These are phyloP conservation scores for Fomitopsis betulina DNA, from an alignment of 1,284 basidiomycete species.

Conservation along the genomic window DNA sequence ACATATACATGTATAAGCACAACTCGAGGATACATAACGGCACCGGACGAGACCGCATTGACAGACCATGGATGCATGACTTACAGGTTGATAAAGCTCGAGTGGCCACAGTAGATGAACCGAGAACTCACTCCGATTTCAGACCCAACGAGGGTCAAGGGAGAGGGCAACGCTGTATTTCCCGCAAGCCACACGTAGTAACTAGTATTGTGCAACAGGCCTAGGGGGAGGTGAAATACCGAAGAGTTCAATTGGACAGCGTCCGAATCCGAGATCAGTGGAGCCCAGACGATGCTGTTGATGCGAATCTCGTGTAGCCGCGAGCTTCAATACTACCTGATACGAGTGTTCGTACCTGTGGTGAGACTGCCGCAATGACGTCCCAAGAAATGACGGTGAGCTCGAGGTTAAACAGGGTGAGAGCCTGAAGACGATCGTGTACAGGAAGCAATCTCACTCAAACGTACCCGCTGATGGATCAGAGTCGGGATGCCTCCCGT, in stretches of 20 bases:
- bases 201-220: conserved; percentile 22
- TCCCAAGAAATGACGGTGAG: conserved; percentile 36
- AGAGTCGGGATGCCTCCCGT: conserved; percentile 29
- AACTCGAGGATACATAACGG: no score
- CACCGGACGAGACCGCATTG: no score
- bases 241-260: conserved; percentile 29
- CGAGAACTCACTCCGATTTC: background rate
- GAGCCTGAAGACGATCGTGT: conserved; percentile 23
- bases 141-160: background rate
- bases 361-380: conserved; percentile 25
- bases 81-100: no score
- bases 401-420: conserved; percentile 39
- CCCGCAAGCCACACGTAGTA: conserved; percentile 27
- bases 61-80: no score
- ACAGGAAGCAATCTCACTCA: conserved; percentile 29
- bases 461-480: conserved; percentile 14
- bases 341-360: conserved; percentile 17
- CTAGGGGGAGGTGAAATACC: conserved; percentile 13
- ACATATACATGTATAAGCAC: no score
- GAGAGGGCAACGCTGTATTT: conserved; percentile 8
- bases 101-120: background rate
- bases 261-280: conserved; percentile 34
- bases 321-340: conserved; percentile 29
- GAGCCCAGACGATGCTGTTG: conserved; percentile 34
- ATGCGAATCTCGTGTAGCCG: conserved; percentile 35